Conservation (phyloP, 2,329 filamentous ascomycete species). For the Diplodia mutila region DNA sequence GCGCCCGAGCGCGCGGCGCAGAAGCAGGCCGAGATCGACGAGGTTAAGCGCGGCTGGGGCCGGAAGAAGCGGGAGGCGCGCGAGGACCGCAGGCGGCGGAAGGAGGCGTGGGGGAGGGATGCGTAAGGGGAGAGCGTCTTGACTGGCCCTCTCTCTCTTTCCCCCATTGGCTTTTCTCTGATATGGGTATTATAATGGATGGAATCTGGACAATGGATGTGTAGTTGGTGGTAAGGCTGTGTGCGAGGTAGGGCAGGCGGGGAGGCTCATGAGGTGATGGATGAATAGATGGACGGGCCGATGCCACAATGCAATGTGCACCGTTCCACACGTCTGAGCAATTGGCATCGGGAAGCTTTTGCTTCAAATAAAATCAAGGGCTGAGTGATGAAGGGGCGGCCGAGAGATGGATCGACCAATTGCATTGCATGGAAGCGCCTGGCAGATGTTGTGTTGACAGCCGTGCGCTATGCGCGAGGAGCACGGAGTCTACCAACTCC, state of each 20-base stretch:
- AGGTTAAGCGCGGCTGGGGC: conserved; percentile 65
- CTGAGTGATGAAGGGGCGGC: not conserved
- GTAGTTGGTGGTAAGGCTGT: not conserved
- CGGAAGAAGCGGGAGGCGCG: conserved; percentile 61
- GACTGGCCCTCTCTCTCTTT: no score
- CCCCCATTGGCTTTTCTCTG: not conserved
- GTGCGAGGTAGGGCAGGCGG: not conserved
- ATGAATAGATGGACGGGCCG: not conserved
- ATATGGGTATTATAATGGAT: not conserved
- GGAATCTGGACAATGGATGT: not conserved
- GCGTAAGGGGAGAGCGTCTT: conserved; percentile 42
- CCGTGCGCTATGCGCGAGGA: not conserved
- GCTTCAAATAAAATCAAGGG: not conserved
- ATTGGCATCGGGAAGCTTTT: not conserved
- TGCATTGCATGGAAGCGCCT: not conserved
- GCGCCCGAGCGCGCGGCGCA: conserved; percentile 45
- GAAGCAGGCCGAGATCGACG: conserved; percentile 55
- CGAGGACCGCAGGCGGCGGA: conserved; percentile 63
- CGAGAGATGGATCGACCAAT: not conserved
- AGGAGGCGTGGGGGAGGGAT: conserved; percentile 64
- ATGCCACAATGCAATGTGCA: not conserved
- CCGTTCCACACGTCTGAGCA: not conserved
- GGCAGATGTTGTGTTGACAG: not conserved
- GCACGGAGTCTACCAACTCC: not conserved
- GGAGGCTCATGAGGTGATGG: not conserved